Evolutionary conservation across 1,284 basidiomycete species (phyloP).

Genomic region (Paramarasmius palmivorus): DNA sequence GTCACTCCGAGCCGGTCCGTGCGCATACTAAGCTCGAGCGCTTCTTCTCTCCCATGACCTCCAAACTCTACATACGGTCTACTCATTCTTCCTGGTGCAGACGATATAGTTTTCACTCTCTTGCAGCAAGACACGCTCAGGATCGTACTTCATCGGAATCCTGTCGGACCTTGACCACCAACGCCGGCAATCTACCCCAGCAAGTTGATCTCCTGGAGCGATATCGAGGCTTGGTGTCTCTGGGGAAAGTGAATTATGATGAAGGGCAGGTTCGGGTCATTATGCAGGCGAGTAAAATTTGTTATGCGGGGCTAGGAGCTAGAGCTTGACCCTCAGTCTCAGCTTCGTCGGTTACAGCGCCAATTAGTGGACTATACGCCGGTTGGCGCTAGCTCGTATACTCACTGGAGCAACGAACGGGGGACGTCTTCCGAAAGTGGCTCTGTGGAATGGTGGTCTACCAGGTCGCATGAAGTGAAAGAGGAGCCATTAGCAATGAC

Average conservation of each 20-base stretch:
- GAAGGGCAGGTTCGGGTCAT: constrained; percentile 66
- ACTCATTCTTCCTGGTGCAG: no score
- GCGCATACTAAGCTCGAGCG: no score
- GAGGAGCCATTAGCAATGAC: constrained; percentile 37
- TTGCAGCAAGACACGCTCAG: no score
- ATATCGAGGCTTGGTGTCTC: constrained; percentile 46
- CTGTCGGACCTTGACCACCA: no score
- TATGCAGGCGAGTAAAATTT: constrained; percentile 47
- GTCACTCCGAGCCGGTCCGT: no score
- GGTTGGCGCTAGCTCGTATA: constrained; percentile 1
- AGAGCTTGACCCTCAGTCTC: not conserved
- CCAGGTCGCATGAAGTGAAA: constrained; percentile 14
- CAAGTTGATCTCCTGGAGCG: constrained; percentile 45
- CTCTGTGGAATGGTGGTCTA: constrained; percentile 12
- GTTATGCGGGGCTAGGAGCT: not conserved
- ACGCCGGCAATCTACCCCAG: constrained; percentile 26
- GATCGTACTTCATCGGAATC: no score
- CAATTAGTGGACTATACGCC: constrained; percentile 44
- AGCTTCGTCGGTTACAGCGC: constrained; percentile 50
- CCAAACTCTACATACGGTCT: no score
- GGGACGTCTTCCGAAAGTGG: not conserved
- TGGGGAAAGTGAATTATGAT: constrained; percentile 58
- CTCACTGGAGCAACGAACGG: constrained; percentile 29
- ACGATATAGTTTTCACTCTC: no score
- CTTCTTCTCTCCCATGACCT: no score